phyloP scores from a whole-genome alignment of 331 rosid genomes.

The Rhamnella rubrinervis region DNA sequence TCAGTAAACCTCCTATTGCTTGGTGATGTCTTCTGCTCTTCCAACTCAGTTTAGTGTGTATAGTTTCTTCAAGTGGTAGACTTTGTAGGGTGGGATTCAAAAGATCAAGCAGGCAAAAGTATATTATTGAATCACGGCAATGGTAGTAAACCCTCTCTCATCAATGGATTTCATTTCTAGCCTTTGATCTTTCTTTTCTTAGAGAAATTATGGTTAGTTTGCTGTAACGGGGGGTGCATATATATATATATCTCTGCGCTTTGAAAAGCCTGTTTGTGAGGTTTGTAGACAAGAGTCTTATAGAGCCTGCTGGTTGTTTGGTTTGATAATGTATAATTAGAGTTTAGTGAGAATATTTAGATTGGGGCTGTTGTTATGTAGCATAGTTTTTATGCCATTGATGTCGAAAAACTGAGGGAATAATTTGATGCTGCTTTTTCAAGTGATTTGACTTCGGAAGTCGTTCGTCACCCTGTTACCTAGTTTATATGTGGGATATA shows the following conservation, averaged over 20 bases:
- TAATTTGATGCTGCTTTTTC: neutral
- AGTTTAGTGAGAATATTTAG: conserved; percentile 22
- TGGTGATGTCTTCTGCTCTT: conserved; percentile 39
- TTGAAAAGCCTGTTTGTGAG: conserved; percentile 9
- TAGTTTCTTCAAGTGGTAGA: conserved; percentile 55
- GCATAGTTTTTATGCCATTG: conserved; percentile 6
- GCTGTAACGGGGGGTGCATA: neutral
- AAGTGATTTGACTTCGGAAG: too few species aligned
- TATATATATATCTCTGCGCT: conserved; percentile 9
- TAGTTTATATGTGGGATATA: too few species aligned
- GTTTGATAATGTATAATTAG: conserved; percentile 26
- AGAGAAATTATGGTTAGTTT: conserved; percentile 5
- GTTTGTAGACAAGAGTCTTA: neutral
- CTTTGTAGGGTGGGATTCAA: conserved; percentile 49
- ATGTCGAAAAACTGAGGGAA: conserved; percentile 12
- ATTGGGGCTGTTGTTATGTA: conserved; percentile 17
- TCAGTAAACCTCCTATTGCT: conserved; percentile 31
- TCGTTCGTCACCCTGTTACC: too few species aligned
- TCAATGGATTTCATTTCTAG: conserved; percentile 11
- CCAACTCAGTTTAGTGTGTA: conserved; percentile 44
- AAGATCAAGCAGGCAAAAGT: conserved; percentile 36
- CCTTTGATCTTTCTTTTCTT: neutral
- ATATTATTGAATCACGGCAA: conserved; percentile 3
- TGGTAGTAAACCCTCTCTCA: conserved; percentile 2
- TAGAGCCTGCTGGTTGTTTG: conserved; percentile 22